Evolutionary conservation across 495 filamentous ascomycete genomes (phyloP), one percentile per base, ranked within the genome.

Genomic region (Trichoderma gamsii): DNA sequence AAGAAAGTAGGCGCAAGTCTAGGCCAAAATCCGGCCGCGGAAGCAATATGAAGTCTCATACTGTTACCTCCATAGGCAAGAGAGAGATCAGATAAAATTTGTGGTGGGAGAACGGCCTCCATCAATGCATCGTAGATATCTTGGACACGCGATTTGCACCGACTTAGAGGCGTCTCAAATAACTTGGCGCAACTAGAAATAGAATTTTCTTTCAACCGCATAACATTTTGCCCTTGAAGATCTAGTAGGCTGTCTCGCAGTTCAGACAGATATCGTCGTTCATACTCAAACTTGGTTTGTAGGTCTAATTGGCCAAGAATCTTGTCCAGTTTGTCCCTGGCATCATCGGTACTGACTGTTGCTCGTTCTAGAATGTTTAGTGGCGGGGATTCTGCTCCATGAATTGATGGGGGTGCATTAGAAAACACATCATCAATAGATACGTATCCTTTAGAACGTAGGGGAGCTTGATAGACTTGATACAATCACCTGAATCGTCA

Each of bases 1-100:
- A 82, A 74, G 65, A 76, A 80, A 25, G 66, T 63, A 8, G 76
- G 73, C 15, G 76, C 79, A 4, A 79, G 21, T 43, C 77, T 61
- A 3, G 77, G 78, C 49, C 71, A 71, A 16, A 73, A 29, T 6
- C 64, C 35, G 0, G 72, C 67, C 8, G 25, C 6, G 13, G 4
- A 15, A 44, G 41, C 32, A 11, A 11, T 44, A 16, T 43, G 32
- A 6, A 21, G 13, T 44, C 35, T 64, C 18, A 29, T 12, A n/a
- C n/a, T n/a, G n/a, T n/a, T n/a, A n/a, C n/a, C n/a, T n/a, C n/a
- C n/a, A n/a, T n/a, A n/a, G n/a, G n/a, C n/a, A n/a, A n/a, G n/a
- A n/a, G n/a, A n/a, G n/a, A n/a, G n/a, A 64, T 64, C 61, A 9
- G 9, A 8, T 32, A 11, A 8, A 32, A 15, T n/a, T 32, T 64